phyloP scores from a whole-genome alignment of 306 rosid species.

The Casuarina cunninghamiana region DNA sequence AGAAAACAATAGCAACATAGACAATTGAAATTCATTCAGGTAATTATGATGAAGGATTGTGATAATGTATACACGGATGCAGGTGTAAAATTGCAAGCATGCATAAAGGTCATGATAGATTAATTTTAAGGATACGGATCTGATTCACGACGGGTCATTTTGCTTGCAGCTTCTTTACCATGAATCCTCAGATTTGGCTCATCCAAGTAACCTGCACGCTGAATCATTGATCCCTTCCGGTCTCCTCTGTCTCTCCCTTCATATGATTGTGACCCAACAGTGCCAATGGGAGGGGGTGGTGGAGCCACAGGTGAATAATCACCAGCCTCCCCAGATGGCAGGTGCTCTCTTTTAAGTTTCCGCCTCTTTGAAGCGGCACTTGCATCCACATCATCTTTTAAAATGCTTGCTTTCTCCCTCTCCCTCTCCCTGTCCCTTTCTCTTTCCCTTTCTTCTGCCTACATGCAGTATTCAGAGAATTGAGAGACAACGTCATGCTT shows the following conservation, averaged over 20 bases:
- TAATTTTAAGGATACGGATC: conserved; percentile 82
- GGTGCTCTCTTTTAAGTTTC: conserved; percentile 90
- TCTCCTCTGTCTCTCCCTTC: conserved; percentile 96
- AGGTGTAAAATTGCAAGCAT: background rate
- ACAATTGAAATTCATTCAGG: background rate
- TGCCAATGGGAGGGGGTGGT: conserved; percentile 56
- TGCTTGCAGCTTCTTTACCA: conserved; percentile 73
- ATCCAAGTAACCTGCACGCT: conserved; percentile 70
- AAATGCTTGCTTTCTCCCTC: conserved; percentile 72
- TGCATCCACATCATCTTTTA: conserved; percentile 79
- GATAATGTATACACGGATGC: background rate
- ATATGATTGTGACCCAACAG: conserved; percentile 61
- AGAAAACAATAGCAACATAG: conserved; percentile 8
- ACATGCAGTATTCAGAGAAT: conserved; percentile 11
- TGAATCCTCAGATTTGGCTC: conserved; percentile 79
- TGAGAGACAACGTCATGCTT: background rate
- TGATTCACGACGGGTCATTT: conserved; percentile 84
- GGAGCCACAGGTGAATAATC: conserved; percentile 90
- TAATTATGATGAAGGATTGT: background rate
- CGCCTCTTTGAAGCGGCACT: conserved; percentile 83
- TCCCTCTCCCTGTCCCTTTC: conserved; percentile 71
- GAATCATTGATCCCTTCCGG: conserved; percentile 71
- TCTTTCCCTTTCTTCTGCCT: conserved; percentile 65
- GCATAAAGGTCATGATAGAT: background rate
- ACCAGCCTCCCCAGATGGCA: conserved; percentile 73